Evolutionary conservation across 495 filamentous ascomycete genomes (phyloP), one percentile per base, ranked within the genome.

Genomic region (Neurospora sp.): DNA sequence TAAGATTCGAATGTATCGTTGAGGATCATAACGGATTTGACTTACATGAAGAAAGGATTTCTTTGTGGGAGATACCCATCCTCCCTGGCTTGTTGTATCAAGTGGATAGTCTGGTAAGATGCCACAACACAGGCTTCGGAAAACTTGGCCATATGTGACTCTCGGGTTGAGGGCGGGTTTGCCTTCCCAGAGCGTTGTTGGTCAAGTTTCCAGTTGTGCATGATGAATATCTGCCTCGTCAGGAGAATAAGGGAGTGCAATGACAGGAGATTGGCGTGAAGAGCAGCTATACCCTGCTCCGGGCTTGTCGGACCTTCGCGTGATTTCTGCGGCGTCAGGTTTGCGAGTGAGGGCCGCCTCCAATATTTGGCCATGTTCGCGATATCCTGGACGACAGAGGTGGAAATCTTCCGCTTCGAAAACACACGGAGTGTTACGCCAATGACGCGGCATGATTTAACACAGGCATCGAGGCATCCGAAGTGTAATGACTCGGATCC

Each of bases 181-280:
- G 77, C 76, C 70, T 76, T 75, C 16, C 81, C 80, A 6, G 76
- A 77, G 7, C 79, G 77, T 69, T 78, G 73, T 69, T 80, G 78
- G 18, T 77, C 74, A 0, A 79, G 77, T 76, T 77, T 82, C 80
- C 74, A 81, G 74, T 71, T 81, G 75, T 72, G 80, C 78, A 81
- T 84, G 77, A 93, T 81, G 70, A 93, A 90, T 74, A 94, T 90
- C 4, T 92, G 92, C 69, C 89, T 82, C 38, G 88, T 89, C n/a
- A 94, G 83, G 6, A 94, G 83, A 31, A 93, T 87, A 68, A 93
- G 89, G 2, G 90, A 92, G 81, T 92, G 91, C 73, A 90, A 90
- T 74, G 92, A 91, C 20, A 91, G 84, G 9, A 91, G 84, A 73
- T 92, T 89, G 40, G 89, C 83, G 74, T 93, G 91, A 31, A 92